A percentile compares a stretch with the other conserved stretches of the same genome.
Conservation (phyloP, 2,329 filamentous ascomycete species). For the Chrysoporthe puriensis region DNA sequence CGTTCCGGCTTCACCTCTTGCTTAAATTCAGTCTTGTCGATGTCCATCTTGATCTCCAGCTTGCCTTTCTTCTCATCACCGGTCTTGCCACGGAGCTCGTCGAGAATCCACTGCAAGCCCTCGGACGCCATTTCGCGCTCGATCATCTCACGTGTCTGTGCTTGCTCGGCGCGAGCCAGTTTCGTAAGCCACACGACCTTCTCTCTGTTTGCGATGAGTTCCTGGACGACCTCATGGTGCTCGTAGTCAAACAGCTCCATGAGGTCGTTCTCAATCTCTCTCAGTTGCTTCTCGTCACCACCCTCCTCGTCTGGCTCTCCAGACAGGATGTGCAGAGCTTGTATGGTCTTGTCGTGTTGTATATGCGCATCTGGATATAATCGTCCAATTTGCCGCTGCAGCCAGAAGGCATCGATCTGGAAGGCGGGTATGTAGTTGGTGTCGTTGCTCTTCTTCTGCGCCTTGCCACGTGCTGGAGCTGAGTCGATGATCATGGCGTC, state of each 20-base stretch:
- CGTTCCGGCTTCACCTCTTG: slow-evolving; percentile 56
- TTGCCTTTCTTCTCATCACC: slow-evolving; percentile 64
- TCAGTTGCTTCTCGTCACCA: slow-evolving; percentile 80
- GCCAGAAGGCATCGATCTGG: slow-evolving; percentile 96
- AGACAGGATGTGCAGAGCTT: slow-evolving; percentile 81
- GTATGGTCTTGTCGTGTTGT: slow-evolving; percentile 88
- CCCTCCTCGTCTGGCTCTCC: slow-evolving; percentile 71
- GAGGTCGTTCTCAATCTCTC: slow-evolving; percentile 96
- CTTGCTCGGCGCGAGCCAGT: slow-evolving; percentile 80
- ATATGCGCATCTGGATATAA: slow-evolving; percentile 90
- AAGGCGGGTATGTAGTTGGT: slow-evolving; percentile 74
- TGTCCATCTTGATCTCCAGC: slow-evolving; percentile 94
- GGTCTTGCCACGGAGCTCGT: slow-evolving; percentile 81
- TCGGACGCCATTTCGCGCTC: slow-evolving; percentile 92
- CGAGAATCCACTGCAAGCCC: slow-evolving; percentile 82
- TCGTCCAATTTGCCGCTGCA: slow-evolving; percentile 87
- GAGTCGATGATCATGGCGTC: slow-evolving; percentile 87
- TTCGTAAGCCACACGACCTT: slow-evolving; percentile 95
- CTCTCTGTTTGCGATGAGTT: slow-evolving; percentile 87
- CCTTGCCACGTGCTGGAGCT: slow-evolving; percentile 52
- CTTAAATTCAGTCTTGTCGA: slow-evolving; percentile 69
- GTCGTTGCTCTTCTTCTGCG: slow-evolving; percentile 52
- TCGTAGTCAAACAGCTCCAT: slow-evolving; percentile 99
- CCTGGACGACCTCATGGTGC: slow-evolving; percentile 88
- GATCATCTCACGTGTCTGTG: slow-evolving; percentile 73